Evolutionary conservation across 345 rosid genomes (phyloP).

Genomic region (Moringa oleifera): DNA sequence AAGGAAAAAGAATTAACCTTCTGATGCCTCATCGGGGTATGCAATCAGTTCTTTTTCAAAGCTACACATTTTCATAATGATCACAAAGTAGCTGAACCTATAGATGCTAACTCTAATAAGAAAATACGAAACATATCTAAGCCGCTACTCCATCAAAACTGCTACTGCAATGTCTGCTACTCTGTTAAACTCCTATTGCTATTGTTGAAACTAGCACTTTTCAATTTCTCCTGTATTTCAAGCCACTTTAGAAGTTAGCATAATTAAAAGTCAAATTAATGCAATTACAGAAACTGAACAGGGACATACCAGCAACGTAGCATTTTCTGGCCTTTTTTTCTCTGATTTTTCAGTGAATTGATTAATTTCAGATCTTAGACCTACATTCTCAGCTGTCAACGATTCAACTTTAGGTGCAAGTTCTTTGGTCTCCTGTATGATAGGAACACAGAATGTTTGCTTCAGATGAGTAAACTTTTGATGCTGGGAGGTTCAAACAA

Average conservation of each 20-base stretch:
- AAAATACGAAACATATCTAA: no score
- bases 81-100: no score
- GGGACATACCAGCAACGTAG: constrained; percentile 47
- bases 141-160: no score
- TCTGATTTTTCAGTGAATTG: constrained; percentile 64
- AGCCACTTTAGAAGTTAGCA: constrained; percentile 1
- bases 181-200: no score
- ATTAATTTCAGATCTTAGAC: constrained; percentile 70
- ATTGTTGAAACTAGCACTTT: constrained; percentile 20
- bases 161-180: no score
- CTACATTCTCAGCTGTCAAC: constrained; percentile 54
- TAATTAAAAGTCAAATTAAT: background rate
- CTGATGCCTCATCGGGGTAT: no score
- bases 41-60: no score
- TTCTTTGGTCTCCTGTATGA: constrained; percentile 73
- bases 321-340: constrained; percentile 68
- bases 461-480: background rate
- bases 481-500: background rate
- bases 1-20: no score
- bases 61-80: no score
- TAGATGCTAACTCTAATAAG: no score
- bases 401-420: constrained; percentile 66
- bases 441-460: background rate
- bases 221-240: constrained; percentile 50
- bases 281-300: background rate